These are phyloP conservation scores for Lithocarpus polystachyus DNA, from an alignment of 306 rosid genomes.

Conservation along the genomic window DNA sequence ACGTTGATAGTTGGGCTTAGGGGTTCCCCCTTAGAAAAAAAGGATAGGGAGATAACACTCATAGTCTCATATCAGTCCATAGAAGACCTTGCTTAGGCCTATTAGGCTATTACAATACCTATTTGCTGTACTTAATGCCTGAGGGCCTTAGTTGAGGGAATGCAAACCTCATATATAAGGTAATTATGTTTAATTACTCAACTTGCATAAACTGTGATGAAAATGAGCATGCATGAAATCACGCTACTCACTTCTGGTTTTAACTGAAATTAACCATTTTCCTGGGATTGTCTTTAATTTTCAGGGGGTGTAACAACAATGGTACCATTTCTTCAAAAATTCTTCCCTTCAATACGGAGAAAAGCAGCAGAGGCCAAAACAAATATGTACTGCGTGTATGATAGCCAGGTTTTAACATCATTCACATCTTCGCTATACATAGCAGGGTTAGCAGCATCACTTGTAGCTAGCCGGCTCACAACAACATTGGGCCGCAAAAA, in stretches of 20 bases:
- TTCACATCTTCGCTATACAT: constrained; percentile 72
- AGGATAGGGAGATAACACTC: too few species aligned
- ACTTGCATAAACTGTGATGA: not conserved
- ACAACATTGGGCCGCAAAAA: constrained; percentile 40
- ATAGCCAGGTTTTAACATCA: constrained; percentile 56
- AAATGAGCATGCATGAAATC: not conserved
- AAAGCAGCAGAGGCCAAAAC: constrained; percentile 28
- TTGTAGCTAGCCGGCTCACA: constrained; percentile 53
- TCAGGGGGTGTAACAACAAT: constrained; percentile 71
- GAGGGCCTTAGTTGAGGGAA: too few species aligned
- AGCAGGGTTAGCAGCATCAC: constrained; percentile 52
- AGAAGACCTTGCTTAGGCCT: too few species aligned
- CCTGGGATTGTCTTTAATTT: not conserved
- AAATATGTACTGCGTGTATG: constrained; percentile 58
- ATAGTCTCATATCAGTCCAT: too few species aligned
- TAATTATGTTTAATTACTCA: not conserved
- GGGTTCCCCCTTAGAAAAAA: too few species aligned
- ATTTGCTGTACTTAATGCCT: too few species aligned
- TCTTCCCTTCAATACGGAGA: constrained; percentile 53
- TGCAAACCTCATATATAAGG: too few species aligned
- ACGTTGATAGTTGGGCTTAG: too few species aligned
- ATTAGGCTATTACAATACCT: too few species aligned
- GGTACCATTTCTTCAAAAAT: constrained; percentile 57
- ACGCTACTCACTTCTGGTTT: not conserved
- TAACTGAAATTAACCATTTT: not conserved